Evolutionary conservation across 2,329 filamentous ascomycete genomes (phyloP), one percentile per base, ranked within the genome.

Genomic region (Zasmidium angulare): DNA sequence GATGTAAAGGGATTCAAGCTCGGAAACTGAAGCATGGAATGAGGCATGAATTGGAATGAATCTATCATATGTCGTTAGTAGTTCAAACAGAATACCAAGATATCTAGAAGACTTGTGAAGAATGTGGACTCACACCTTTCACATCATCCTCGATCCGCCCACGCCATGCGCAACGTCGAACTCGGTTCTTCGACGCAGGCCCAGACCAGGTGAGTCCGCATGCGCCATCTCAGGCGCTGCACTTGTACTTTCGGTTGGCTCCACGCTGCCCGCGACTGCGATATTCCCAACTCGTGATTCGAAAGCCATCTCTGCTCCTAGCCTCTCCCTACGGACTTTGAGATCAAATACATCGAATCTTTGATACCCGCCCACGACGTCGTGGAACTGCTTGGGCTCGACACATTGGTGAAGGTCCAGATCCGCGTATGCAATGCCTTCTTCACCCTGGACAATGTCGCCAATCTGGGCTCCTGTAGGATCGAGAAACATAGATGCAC

Each of bases 371-470:
- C 82, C 82, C 1, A 81, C 80, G 1, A 83, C 76, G 68, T 85
- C 83, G 59, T 84, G 82, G 60, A 81, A 84, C 66, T 84, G 82
- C 63, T 85, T 85, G 0, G 79, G 79, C 62, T 85, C 82, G 0
- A 85, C 71, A 43, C 80, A 83, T 2, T 78, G 74, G 0, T 74
- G 72, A 3, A 84, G 59, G 64, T 84, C 72, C 59, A 85, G 58
- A 58, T 84, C 81, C 0, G 80, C 80, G 64, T 84, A 84, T 7
- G 82, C 50, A 6, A 85, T 78, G 0, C 74, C 81, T 61, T 84
- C 81, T 12, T 77, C 70, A 0, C 71, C 63, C 24, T 82, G 79
- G 14, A 84, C 53, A 7, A 74, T 74, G 0, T 80, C 14, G 36
- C 71, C 6, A 52, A 65, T 22, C 21, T 69, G 62, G 0, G 77